Conservation (phyloP, 2,329 filamentous ascomycete genomes). For the Chaetomium sp. region DNA sequence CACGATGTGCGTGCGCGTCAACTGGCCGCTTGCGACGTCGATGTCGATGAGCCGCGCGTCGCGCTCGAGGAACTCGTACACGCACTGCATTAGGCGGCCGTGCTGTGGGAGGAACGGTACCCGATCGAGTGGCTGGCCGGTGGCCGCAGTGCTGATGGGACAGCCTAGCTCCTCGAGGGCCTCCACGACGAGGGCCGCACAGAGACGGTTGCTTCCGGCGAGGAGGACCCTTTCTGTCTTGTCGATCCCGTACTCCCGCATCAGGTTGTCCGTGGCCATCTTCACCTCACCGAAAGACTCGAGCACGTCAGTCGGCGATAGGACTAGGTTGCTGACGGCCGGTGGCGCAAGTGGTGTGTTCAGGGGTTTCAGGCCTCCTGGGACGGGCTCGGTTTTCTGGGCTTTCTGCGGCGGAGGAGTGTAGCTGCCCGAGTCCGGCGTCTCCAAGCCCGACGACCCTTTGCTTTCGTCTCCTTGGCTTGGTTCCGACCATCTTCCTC, state of each 20-base stretch:
- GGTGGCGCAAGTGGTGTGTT: background rate
- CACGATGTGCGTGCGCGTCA: conserved; percentile 38
- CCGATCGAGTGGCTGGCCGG: conserved; percentile 36
- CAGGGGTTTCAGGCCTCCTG: background rate
- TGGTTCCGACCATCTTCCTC: background rate
- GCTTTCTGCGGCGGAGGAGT: background rate
- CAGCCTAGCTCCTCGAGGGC: conserved; percentile 42
- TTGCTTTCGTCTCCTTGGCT: background rate
- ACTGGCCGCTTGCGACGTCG: background rate
- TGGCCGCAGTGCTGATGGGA: conserved; percentile 23
- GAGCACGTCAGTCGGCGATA: conserved; percentile 25
- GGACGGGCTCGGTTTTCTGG: background rate
- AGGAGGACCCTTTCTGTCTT: conserved; percentile 33
- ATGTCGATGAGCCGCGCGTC: conserved; percentile 39
- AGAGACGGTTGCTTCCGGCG: conserved; percentile 33
- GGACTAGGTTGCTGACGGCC: background rate
- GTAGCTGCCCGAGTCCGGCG: background rate
- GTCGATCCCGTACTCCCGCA: conserved; percentile 30
- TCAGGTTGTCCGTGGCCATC: conserved; percentile 35
- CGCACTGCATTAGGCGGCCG: conserved; percentile 37
- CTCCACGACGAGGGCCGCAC: conserved; percentile 39
- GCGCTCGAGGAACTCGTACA: conserved; percentile 42
- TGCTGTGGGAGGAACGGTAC: conserved; percentile 38
- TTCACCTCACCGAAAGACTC: conserved; percentile 38
- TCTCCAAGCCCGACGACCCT: background rate